Conservation (phyloP, 257 asterid species). For the Leonotis leonurus region DNA sequence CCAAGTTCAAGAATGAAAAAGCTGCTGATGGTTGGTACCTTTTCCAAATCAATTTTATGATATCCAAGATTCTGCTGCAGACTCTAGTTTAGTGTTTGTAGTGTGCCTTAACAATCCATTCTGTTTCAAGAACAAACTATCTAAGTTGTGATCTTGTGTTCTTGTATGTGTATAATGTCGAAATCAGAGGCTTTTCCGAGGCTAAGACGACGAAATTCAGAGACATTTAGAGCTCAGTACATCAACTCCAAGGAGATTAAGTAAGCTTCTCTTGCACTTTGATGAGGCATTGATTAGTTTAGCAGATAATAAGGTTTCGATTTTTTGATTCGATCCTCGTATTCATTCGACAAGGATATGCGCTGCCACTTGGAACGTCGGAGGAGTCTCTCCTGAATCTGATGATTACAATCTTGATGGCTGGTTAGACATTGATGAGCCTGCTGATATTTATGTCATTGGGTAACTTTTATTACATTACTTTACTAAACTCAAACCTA, state of each 20-base stretch:
- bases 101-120: neutral
- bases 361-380: slow-evolving; percentile 81
- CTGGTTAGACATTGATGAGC: slow-evolving; percentile 66
- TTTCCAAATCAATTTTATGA: neutral
- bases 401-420: slow-evolving; percentile 72
- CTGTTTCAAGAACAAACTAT: neutral
- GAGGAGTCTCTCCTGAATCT: slow-evolving; percentile 67
- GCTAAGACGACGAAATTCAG: slow-evolving; percentile 79
- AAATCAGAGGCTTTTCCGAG: slow-evolving; percentile 61
- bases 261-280: slow-evolving; percentile 31
- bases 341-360: slow-evolving; percentile 29
- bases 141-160: neutral
- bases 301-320: neutral
- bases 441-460: slow-evolving; percentile 82
- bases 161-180: neutral
- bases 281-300: slow-evolving; percentile 5
- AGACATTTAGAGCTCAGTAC: slow-evolving; percentile 80
- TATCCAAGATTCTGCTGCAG: too few relatives aligned
- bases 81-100: neutral
- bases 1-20: slow-evolving; percentile 40
- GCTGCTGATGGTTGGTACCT: slow-evolving; percentile 34
- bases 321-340: neutral
- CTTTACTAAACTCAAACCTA: neutral
- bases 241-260: slow-evolving; percentile 68
- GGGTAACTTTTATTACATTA: slow-evolving; percentile 68